Evolutionary conservation across 495 filamentous ascomycete species (phyloP).

Genomic region (Xylaria nigripes): DNA sequence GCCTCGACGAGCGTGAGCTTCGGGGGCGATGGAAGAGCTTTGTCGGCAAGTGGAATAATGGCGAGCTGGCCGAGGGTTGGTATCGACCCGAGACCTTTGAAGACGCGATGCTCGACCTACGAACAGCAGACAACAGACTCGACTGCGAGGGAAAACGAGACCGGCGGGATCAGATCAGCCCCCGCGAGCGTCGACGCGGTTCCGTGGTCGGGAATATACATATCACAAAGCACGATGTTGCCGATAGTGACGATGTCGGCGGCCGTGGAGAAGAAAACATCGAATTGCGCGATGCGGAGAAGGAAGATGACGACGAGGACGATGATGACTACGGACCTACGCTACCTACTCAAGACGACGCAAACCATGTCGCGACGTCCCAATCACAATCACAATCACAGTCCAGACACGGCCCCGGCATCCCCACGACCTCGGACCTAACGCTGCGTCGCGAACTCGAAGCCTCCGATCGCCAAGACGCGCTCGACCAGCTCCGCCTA

Average conservation of each 20-base stretch:
- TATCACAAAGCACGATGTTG: background rate
- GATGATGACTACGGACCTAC: conserved; percentile 66
- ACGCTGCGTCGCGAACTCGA: conserved; percentile 46
- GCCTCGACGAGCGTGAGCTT: conserved; percentile 59
- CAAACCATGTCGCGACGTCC: background rate
- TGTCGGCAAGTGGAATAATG: conserved; percentile 83
- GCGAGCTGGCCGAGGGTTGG: conserved; percentile 89
- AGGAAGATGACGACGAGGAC: conserved; percentile 42
- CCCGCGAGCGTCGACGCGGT: background rate
- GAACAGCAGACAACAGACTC: conserved; percentile 2
- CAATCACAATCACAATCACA: background rate
- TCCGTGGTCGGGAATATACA: background rate
- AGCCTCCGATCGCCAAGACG: conserved; percentile 45
- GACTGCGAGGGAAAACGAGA: conserved; percentile 6
- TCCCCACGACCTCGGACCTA: conserved; percentile 70
- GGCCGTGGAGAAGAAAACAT: background rate
- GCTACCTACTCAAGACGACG: conserved; percentile 40
- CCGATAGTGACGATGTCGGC: background rate
- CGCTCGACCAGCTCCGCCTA: conserved; percentile 47
- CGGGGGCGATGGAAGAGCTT: conserved; percentile 93
- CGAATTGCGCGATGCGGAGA: background rate
- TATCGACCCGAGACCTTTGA: conserved; percentile 65
- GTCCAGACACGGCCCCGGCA: conserved; percentile 54
- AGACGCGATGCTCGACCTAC: conserved; percentile 33
- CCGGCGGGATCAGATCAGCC: conserved; percentile 7